These are phyloP conservation scores for Ceratorhiza oryzae-sativae DNA, from an alignment of 1,284 basidiomycete species.

Conservation along the genomic window DNA sequence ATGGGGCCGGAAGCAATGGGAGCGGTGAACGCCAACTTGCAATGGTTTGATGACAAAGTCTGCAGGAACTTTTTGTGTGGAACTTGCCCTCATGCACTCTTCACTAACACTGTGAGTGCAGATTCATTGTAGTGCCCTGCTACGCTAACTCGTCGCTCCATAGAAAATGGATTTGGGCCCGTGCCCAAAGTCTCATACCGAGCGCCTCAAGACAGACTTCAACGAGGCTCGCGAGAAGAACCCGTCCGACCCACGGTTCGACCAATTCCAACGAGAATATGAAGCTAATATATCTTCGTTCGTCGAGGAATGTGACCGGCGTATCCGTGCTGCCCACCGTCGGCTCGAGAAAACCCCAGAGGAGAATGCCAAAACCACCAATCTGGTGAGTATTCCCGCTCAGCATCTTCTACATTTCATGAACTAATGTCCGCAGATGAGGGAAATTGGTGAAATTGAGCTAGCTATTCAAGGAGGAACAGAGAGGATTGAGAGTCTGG, in stretches of 20 bases:
- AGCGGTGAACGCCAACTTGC: conserved; percentile 87
- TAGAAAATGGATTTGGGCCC: conserved; percentile 99
- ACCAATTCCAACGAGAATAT: conserved; percentile 90
- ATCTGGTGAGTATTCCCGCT: conserved; percentile 65
- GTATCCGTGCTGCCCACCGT: conserved; percentile 92
- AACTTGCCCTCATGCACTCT: conserved; percentile 95
- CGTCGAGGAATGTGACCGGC: conserved; percentile 97
- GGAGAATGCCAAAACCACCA: conserved; percentile 98
- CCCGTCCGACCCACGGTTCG: conserved; percentile 79
- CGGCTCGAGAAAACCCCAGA: conserved; percentile 99
- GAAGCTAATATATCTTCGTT: conserved; percentile 95
- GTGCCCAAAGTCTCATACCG: conserved; percentile 96
- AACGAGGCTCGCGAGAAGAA: conserved; percentile 76
- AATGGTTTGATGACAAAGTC: conserved; percentile 98
- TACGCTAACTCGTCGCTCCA: conserved; percentile 4
- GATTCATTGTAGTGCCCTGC: conserved; percentile 18
- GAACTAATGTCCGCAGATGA: conserved; percentile 68
- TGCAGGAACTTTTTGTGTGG: conserved; percentile 98
- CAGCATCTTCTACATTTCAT: not conserved
- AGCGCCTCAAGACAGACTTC: conserved; percentile 93
- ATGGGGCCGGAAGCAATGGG: conserved; percentile 99
- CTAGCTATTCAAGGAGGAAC: conserved; percentile 97
- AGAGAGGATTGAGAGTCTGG: conserved; percentile 95
- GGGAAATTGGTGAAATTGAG: conserved; percentile 99
- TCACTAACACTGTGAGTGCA: conserved; percentile 92